Evolutionary conservation across 371 early-diverging fungal genomes (phyloP), one percentile per base, ranked within the genome.

Genomic region (Mucor racemosus): DNA sequence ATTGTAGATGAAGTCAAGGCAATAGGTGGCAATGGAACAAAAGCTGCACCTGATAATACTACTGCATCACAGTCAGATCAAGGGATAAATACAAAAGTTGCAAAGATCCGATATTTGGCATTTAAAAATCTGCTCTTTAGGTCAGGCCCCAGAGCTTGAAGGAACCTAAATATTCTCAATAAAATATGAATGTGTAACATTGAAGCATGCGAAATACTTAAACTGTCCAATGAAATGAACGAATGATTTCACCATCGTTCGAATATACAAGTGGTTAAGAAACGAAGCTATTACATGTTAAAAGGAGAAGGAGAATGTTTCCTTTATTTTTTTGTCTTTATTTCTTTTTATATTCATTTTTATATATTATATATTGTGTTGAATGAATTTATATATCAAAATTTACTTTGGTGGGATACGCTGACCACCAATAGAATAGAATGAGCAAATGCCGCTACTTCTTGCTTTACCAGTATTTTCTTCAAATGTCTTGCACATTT

Each of bases 401-500:
- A 31, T 58, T 64, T 62, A 60, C 44, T 60, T 55, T 39, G 65
- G 38, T 39, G 26, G 1, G 26, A 67, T 68, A 68, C 79, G 76
- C 15, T 78, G 62, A 46, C 93, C 93, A 40, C 76, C 67, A 35
- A 84, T 71, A 26, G 91, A 90, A 72, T 86, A 91, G 70, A 91
- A 92, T 26, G 87, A 77, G 56, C 90, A 90, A 54, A 85, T 80
- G 21, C 93, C 92, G 66, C 89, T 86, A 35, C 79, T 82, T 41
- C 89, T 85, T 15, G 91, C 84, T 48, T 75, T 81, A 26, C 94
- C 92, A 0, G 94, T 93, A 3, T 74, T 66, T 72, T 92, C 93
- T 61, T 91, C 85, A 77, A 94, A 97, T 7, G 94, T 94, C 67
- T 89, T 89, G 84, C 96, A 95, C 62, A 85, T 78, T 55, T 93